phyloP scores from a whole-genome alignment of 495 filamentous ascomycete genomes.

The Cercophora sp. region DNA sequence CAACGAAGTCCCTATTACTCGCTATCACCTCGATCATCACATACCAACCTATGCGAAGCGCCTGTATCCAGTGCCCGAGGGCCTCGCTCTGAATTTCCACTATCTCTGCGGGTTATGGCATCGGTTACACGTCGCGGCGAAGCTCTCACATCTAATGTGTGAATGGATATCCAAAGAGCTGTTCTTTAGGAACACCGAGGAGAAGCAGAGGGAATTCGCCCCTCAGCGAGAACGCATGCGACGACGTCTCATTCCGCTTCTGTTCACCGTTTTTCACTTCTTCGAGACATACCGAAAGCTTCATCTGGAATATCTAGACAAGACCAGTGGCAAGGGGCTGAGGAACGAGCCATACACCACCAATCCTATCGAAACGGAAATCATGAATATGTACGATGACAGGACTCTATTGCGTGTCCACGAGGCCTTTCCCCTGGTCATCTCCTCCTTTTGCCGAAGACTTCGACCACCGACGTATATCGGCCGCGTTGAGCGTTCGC shows the following conservation, averaged over 20 bases:
- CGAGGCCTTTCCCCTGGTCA: slow-evolving; percentile 51
- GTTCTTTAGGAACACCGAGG: slow-evolving; percentile 48
- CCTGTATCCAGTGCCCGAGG: slow-evolving; percentile 46
- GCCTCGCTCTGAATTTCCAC: slow-evolving; percentile 44
- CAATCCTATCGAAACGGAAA: slow-evolving; percentile 51
- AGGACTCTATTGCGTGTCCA: slow-evolving; percentile 51
- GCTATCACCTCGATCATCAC: slow-evolving; percentile 51
- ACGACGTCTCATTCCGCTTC: slow-evolving; percentile 48
- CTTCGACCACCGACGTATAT: slow-evolving; percentile 54
- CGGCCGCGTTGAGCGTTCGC: slow-evolving; percentile 49
- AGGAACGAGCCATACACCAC: slow-evolving; percentile 36
- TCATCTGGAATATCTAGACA: slow-evolving; percentile 48
- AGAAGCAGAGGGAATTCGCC: slow-evolving; percentile 46
- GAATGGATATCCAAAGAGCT: slow-evolving; percentile 55
- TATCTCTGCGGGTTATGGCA: slow-evolving; percentile 58
- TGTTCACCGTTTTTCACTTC: slow-evolving; percentile 57
- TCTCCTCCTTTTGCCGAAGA: slow-evolving; percentile 53
- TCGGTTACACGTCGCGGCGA: slow-evolving; percentile 51
- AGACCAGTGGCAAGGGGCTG: slow-evolving; percentile 39
- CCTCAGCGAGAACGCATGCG: slow-evolving; percentile 54
- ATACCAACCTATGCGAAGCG: slow-evolving; percentile 50
- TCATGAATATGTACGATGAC: slow-evolving; percentile 56
- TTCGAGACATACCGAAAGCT: slow-evolving; percentile 54
- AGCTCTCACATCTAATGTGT: slow-evolving; percentile 50
- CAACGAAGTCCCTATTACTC: slow-evolving; percentile 52